These are phyloP conservation scores for Leptographium radiaticola DNA, from an alignment of 2,329 filamentous ascomycete genomes.

Conservation along the genomic window DNA sequence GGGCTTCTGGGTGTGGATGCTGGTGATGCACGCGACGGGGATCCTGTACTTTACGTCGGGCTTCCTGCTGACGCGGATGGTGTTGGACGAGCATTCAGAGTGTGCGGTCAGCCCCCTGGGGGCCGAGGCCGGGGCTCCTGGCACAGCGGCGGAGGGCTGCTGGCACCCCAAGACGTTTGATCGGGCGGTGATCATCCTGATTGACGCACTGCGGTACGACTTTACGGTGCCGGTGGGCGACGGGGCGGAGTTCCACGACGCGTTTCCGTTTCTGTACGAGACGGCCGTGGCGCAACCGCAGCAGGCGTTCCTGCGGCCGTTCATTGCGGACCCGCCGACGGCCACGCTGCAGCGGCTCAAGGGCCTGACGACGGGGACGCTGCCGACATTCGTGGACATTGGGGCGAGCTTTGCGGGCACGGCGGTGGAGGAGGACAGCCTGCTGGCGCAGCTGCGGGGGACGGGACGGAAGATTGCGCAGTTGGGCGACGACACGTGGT, in stretches of 20 bases:
- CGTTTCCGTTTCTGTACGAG: slow-evolving; percentile 76
- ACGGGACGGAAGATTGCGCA: slow-evolving; percentile 69
- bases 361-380: slow-evolving; percentile 83
- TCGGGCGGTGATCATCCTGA: slow-evolving; percentile 77
- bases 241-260: slow-evolving; percentile 61
- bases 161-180: slow-evolving; percentile 95
- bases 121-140: slow-evolving; percentile 22
- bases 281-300: slow-evolving; percentile 60
- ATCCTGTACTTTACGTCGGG: slow-evolving; percentile 90
- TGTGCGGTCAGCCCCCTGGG: slow-evolving; percentile 58
- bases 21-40: slow-evolving; percentile 64
- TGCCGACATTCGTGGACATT: slow-evolving; percentile 88
- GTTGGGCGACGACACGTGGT: slow-evolving; percentile 97
- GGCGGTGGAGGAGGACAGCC: slow-evolving; percentile 84
- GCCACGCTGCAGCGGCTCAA: slow-evolving; percentile 87
- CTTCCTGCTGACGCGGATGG: slow-evolving; percentile 78
- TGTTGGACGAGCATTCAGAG: slow-evolving; percentile 62
- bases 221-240: slow-evolving; percentile 73
- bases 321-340: slow-evolving; percentile 94
- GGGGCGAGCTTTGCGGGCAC: slow-evolving; percentile 93
- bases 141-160: slow-evolving; percentile 44
- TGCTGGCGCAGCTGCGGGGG: slow-evolving; percentile 53
- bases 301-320: slow-evolving; percentile 82
- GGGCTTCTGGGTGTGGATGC: slow-evolving; percentile 56
- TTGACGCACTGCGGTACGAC: slow-evolving; percentile 92